Evolutionary conservation across 2,329 filamentous ascomycete genomes (phyloP).

Genomic region (Colletotrichum sp.): DNA sequence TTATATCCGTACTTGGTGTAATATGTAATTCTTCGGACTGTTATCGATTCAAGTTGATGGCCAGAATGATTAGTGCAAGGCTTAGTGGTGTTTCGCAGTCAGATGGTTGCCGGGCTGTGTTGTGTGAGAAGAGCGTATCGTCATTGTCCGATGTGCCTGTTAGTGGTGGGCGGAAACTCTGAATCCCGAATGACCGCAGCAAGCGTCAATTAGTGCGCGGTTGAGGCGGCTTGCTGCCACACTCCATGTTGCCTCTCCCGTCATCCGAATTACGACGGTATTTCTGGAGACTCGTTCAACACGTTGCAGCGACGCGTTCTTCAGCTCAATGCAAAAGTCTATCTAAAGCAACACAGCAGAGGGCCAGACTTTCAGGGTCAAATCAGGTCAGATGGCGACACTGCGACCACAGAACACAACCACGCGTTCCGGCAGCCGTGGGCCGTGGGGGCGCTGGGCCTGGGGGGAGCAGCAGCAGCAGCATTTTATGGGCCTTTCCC

Average conservation of each 20-base stretch:
- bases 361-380: neutral
- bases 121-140: neutral
- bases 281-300: neutral
- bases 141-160: neutral
- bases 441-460: neutral
- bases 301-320: neutral
- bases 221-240: neutral
- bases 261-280: neutral
- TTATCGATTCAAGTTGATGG: neutral
- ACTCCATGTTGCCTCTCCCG: neutral
- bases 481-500: neutral
- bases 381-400: neutral
- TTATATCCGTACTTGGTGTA: too few species aligned
- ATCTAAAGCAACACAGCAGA: neutral
- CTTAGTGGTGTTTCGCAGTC: neutral
- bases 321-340: neutral
- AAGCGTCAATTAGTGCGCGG: neutral
- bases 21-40: too few species aligned
- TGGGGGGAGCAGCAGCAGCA: neutral
- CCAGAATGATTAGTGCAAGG: neutral
- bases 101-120: neutral
- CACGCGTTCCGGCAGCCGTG: neutral
- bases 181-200: neutral
- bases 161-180: neutral
- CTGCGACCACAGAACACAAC: neutral